Conservation (phyloP, 345 rosid genomes). For the Camelina laxa region DNA sequence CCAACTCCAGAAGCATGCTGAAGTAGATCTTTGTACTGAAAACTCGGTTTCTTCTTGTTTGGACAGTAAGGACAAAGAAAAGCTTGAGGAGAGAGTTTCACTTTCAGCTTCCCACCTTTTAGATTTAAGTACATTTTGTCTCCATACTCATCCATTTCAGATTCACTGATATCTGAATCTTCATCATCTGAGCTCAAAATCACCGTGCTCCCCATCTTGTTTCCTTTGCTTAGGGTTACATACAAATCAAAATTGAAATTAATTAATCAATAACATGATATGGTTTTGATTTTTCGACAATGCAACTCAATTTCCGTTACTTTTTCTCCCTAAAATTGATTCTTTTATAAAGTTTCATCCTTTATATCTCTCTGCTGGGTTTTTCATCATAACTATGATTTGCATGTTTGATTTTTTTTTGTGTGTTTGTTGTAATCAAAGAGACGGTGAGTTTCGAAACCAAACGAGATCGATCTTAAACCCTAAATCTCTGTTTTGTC, state of each 20-base stretch:
- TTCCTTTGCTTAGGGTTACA: neutral
- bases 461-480: slow-evolving; percentile 20
- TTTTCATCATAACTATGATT: neutral
- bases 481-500: neutral
- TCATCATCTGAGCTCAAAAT: slow-evolving; percentile 57
- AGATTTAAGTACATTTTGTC: slow-evolving; percentile 62
- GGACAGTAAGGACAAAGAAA: slow-evolving; percentile 87
- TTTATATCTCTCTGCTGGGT: neutral
- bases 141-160: slow-evolving; percentile 60
- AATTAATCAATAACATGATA: neutral
- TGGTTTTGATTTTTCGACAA: slow-evolving; percentile 23
- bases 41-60: slow-evolving; percentile 75
- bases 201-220: slow-evolving; percentile 42
- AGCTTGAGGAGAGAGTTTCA: slow-evolving; percentile 63
- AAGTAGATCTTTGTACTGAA: slow-evolving; percentile 70
- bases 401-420: slow-evolving; percentile 32
- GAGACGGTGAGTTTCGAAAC: neutral
- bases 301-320: slow-evolving; percentile 8
- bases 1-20: slow-evolving; percentile 99
- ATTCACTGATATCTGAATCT: slow-evolving; percentile 42
- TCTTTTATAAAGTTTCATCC: neutral
- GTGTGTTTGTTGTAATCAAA: neutral
- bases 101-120: slow-evolving; percentile 63
- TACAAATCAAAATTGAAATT: neutral
- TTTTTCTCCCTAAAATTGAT: neutral